Evolutionary conservation across 257 asterid genomes (phyloP), one percentile per base, ranked within the genome.

Genomic region (Przewalskia tangutica): DNA sequence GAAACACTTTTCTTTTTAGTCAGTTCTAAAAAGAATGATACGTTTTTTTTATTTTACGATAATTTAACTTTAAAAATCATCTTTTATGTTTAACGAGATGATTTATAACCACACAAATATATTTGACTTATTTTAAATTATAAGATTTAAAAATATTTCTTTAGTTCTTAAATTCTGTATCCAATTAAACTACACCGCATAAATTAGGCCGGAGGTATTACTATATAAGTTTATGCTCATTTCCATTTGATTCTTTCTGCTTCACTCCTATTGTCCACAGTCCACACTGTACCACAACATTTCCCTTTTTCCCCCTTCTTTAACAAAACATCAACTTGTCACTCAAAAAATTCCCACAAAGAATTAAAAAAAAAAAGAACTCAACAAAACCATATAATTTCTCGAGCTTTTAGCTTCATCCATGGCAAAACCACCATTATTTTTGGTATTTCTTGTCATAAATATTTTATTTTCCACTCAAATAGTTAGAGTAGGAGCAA

Each of bases 381-480:
- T 0, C 12, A n/a, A 59, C 27, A 46, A 77, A 46, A 81, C 36
- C 82, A 79, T 82, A 48, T 20, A 73, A 7, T 23, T 23, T 50
- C 79, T 73, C 50, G 8, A 73, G 8, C 44, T 5, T 64, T 13
- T 6, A 5, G 17, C 11, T 34, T 14, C 20, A 65, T 12, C 62
- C 68, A 89, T 87, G 68, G 83, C 84, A 7, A 83, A 46, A 71
- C 84, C 85, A 71, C 63, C 82, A 71, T 76, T 85, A 83, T 50
- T 40, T 81, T 82, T 77, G 86, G 55, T 14, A 5, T 55, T 63
- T 50, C 11, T 63, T 5, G 7, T 67, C 7, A 17, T 42, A 20
- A 13, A 4, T 10, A 6, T 70, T 11, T 11, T 36, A 68, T 1
- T n/a, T 11, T 20, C 23, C 1, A 11, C 2, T 2, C 16, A 48